Evolutionary conservation across 163 green algal species (phyloP), one percentile per base, ranked within the genome.

Genomic region (Trebouxiophyceae sp.): DNA sequence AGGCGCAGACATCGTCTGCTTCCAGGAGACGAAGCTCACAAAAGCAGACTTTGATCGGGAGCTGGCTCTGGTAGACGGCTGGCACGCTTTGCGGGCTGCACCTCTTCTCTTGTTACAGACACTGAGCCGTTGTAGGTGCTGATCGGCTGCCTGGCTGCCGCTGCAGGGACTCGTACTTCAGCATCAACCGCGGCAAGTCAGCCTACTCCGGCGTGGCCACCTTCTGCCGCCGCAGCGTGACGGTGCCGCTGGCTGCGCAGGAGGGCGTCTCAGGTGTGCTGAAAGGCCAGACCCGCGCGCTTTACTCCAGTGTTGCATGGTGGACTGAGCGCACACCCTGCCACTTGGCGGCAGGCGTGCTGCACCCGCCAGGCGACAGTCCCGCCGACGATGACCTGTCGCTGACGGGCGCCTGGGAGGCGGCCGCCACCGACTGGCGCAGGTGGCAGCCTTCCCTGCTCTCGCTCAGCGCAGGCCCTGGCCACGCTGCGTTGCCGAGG

Each of bases 11-110:
- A 78, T 90, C 3, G 31, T 91, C 0, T 89, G 81, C 65, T 62
- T 94, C 0, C 88, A 95, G 63, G 88, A 95, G 30, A 88, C 81
- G 5, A 95, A 95, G 66, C 59, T 92, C 2, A 67, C 60, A 26
- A 67, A 63, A 6, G 19, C 19, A 4, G 85, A 93, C 19, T 59
- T 91, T 0, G 60, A 76, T 19, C 32, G 66, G 2, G 78, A 88
- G 16, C 63, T 92, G 34, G 82, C 77, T 5, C 24, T 89, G 16
- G 75, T 74, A 3, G 72, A 85, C 2, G 85, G 84, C 45, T 92
- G 87, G 86, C 90, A 33, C 2, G 65, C 4, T n/a, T n/a, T n/a
- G n/a, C n/a, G n/a, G n/a, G n/a, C n/a, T n/a, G n/a, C n/a, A n/a
- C n/a, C n/a, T n/a, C n/a, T n/a, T n/a, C n/a, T n/a, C n/a, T n/a